A percentile compares a stretch with the other conserved stretches of the same genome.
These are phyloP conservation scores for Sporothrix mexicana DNA, from an alignment of 2,329 filamentous ascomycete species.

Conservation along the genomic window DNA sequence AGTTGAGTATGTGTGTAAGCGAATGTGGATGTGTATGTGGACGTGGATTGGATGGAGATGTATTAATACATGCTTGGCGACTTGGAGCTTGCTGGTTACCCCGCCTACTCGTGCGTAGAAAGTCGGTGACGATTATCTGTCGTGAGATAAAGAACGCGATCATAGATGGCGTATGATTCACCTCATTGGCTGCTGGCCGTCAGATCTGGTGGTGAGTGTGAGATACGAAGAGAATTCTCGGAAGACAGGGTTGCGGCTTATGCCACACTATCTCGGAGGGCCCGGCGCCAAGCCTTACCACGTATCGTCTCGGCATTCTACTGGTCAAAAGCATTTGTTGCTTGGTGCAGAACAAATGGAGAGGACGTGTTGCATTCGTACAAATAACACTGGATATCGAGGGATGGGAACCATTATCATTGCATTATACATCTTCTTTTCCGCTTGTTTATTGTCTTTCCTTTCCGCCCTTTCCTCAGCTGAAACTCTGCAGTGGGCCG, in stretches of 20 bases:
- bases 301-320: not conserved
- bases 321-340: not conserved
- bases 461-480: too few relatives aligned
- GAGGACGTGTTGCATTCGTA: too few relatives aligned
- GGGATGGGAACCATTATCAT: too few relatives aligned
- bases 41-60: not conserved
- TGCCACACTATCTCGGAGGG: not conserved
- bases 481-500: too few relatives aligned
- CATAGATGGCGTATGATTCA: too few relatives aligned
- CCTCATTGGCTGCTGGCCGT: too few relatives aligned
- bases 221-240: not conserved
- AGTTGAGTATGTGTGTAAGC: not conserved
- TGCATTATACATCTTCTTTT: too few relatives aligned
- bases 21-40: not conserved
- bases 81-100: not conserved
- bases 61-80: not conserved
- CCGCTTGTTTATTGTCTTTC: too few relatives aligned
- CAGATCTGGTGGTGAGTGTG: not conserved
- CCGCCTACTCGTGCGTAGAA: not conserved
- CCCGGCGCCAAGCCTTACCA: not conserved
- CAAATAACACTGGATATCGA: not conserved
- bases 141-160: not conserved
- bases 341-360: too few relatives aligned
- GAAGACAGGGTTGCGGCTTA: too few relatives aligned
- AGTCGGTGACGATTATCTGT: not conserved